These are phyloP conservation scores for Calocybe gambosa DNA, from an alignment of 1,284 basidiomycete genomes.

Conservation along the genomic window DNA sequence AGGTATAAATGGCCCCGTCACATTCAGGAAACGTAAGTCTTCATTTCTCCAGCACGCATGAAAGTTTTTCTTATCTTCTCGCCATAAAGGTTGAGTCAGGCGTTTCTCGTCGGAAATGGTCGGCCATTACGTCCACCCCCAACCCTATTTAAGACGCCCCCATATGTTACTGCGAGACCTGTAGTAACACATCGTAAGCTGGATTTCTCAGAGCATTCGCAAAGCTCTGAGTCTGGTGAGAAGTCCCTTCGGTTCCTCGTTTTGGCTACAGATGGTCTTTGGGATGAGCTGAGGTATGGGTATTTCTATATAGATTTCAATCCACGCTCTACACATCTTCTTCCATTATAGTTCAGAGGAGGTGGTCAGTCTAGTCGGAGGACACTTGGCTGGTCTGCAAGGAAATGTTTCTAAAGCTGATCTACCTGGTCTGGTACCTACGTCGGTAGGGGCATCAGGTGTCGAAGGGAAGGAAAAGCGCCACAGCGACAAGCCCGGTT, in stretches of 20 bases:
- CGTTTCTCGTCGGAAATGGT: constrained; percentile 60
- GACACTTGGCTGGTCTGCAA: constrained; percentile 71
- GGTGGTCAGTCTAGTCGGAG: constrained; percentile 85
- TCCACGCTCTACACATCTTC: neutral
- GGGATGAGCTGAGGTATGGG: constrained; percentile 75
- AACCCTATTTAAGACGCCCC: constrained; percentile 74
- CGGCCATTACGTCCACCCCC: constrained; percentile 57
- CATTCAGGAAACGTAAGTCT: constrained; percentile 65
- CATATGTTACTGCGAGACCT: constrained; percentile 90
- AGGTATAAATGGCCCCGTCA: constrained; percentile 85
- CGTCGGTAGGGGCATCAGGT: constrained; percentile 43
- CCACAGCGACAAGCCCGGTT: constrained; percentile 32
- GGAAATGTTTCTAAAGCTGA: constrained; percentile 55
- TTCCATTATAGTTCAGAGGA: constrained; percentile 69
- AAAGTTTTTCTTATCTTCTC: neutral
- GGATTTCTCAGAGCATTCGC: constrained; percentile 29
- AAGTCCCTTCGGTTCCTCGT: constrained; percentile 68
- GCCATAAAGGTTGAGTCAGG: constrained; percentile 51
- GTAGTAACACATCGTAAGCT: constrained; percentile 82
- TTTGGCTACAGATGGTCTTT: constrained; percentile 90
- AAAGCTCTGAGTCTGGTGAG: constrained; percentile 13
- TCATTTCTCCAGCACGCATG: constrained; percentile 1
- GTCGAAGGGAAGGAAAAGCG: constrained; percentile 62
- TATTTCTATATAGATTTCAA: neutral
- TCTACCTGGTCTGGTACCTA: constrained; percentile 50